Evolutionary conservation across 2,329 filamentous ascomycete genomes (phyloP).

Genomic region (Hypoxylon sp.): DNA sequence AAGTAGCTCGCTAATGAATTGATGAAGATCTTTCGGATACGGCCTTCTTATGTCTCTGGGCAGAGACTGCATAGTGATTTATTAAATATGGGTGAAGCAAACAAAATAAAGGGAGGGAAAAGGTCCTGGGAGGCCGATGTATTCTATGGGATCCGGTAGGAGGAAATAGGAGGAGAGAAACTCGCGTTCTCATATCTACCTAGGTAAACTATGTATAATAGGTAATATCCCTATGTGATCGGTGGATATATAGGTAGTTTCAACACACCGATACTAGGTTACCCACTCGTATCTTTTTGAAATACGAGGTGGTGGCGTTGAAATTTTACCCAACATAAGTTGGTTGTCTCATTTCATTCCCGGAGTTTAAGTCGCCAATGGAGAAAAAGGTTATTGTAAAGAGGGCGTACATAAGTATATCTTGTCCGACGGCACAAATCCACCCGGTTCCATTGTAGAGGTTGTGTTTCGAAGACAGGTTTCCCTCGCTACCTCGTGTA

Average conservation of each 20-base stretch:
- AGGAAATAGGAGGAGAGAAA: constrained; percentile 5
- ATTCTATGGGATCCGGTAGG: constrained; percentile 8
- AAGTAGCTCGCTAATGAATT: constrained; percentile 44
- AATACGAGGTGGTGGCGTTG: constrained; percentile 9
- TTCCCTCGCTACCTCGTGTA: constrained; percentile 1
- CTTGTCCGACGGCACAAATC: neutral
- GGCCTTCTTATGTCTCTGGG: constrained; percentile 16
- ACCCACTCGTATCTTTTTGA: neutral
- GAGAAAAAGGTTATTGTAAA: neutral
- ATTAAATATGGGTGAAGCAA: constrained; percentile 3
- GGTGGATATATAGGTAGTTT: neutral
- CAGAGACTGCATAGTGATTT: constrained; percentile 12
- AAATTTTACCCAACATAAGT: neutral
- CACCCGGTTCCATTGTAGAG: neutral
- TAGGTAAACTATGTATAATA: too few relatives aligned
- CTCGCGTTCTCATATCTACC: neutral
- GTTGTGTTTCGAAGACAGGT: neutral
- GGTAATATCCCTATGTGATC: too few relatives aligned
- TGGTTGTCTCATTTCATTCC: neutral
- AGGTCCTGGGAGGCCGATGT: constrained; percentile 4
- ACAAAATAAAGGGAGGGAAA: constrained; percentile 1
- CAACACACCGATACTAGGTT: constrained; percentile 1
- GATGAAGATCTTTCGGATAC: constrained; percentile 30
- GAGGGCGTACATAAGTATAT: neutral
- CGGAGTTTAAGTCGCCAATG: constrained; percentile 4